phyloP scores from a whole-genome alignment of 2,329 filamentous ascomycete species.

The Ascochyta clinopodiicola region DNA sequence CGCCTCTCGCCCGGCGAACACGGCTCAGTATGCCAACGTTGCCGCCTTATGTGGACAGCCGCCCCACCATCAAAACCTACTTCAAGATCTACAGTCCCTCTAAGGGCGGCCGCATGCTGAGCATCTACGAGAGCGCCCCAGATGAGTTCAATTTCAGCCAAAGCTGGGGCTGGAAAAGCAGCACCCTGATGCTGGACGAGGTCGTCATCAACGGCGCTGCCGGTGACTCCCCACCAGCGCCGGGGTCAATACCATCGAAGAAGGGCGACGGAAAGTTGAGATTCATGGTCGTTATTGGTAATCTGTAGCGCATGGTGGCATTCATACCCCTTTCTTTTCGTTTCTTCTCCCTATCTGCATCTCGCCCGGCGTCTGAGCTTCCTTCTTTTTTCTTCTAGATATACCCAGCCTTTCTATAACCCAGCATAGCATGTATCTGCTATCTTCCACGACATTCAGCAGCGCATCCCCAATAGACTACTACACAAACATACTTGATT shows the following conservation, averaged over 20 bases:
- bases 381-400: no score
- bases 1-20: slow-evolving; percentile 25
- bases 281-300: slow-evolving; percentile 67
- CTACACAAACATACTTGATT: no score
- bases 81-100: slow-evolving; percentile 68
- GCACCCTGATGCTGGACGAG: slow-evolving; percentile 63
- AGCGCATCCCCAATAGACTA: no score
- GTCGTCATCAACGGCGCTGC: slow-evolving; percentile 25
- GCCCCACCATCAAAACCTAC: slow-evolving; percentile 66
- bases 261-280: slow-evolving; percentile 59
- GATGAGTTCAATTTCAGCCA: slow-evolving; percentile 67
- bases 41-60: slow-evolving; percentile 61
- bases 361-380: no score
- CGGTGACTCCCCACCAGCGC: slow-evolving; percentile 15
- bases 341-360: no score
- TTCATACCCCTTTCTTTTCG: not conserved
- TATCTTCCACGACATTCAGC: no score
- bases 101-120: slow-evolving; percentile 64
- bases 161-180: slow-evolving; percentile 68
- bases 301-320: slow-evolving; percentile 34
- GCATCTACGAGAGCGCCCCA: slow-evolving; percentile 65
- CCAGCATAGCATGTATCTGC: no score
- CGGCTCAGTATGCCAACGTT: slow-evolving; percentile 50
- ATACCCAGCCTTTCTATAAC: no score
- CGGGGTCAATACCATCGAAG: slow-evolving; percentile 28